phyloP scores from a whole-genome alignment of 352 stramenopile species.

The Phytophthora hybrid region DNA sequence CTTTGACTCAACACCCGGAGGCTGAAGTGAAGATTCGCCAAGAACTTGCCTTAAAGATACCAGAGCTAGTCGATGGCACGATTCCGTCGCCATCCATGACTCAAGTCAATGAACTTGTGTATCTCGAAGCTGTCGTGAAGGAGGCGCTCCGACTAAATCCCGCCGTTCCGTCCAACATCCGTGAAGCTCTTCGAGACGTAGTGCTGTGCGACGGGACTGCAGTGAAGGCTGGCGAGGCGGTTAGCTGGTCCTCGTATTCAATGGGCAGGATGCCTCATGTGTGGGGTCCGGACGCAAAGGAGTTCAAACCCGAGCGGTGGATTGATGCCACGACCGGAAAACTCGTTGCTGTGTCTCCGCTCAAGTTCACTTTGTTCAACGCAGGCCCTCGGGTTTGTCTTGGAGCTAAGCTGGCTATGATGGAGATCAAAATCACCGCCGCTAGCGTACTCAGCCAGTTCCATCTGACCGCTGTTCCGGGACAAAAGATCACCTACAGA shows the following conservation, averaged over 20 bases:
- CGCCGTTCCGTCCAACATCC: constrained; percentile 40
- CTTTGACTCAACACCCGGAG: constrained; percentile 55
- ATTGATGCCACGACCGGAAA: constrained; percentile 39
- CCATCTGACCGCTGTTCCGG: constrained; percentile 33
- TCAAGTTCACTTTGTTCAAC: constrained; percentile 61
- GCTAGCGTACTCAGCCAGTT: constrained; percentile 56
- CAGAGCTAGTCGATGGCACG: constrained; percentile 12
- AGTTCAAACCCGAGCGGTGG: constrained; percentile 59
- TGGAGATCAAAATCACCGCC: constrained; percentile 64
- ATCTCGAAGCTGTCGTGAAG: constrained; percentile 53
- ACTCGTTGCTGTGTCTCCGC: constrained; percentile 45
- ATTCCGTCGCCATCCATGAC: constrained; percentile 24
- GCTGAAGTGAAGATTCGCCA: constrained; percentile 45
- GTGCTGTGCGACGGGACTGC: constrained; percentile 53
- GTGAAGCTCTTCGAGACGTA: constrained; percentile 43
- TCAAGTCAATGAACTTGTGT: constrained; percentile 42
- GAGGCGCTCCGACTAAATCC: constrained; percentile 45
- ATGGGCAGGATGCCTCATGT: constrained; percentile 48
- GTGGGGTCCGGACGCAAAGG: constrained; percentile 51
- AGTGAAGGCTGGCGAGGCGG: constrained; percentile 35
- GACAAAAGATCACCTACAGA: constrained; percentile 40
- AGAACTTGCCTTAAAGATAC: constrained; percentile 43
- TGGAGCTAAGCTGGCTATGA: constrained; percentile 51
- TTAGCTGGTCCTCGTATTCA: constrained; percentile 47
- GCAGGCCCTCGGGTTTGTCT: constrained; percentile 57